Evolutionary conservation across 345 rosid genomes (phyloP), one percentile per base, ranked within the genome.

Genomic region (Murraya paniculata): DNA sequence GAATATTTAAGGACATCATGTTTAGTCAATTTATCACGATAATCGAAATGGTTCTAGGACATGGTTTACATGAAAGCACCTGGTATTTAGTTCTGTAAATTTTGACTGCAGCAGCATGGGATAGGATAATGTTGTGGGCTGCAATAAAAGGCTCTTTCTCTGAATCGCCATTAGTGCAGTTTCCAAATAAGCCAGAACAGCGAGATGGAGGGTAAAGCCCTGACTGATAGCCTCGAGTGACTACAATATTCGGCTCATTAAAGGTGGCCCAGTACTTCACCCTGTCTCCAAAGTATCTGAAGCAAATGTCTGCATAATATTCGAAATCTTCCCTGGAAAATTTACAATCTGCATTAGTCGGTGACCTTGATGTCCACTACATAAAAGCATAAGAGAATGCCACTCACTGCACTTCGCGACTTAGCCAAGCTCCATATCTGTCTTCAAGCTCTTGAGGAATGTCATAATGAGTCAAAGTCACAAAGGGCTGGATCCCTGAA

Each of bases 401-500:
- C 35, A 72, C 90, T 83, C 67, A 91, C 97, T 81, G 89, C 78
- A 88, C 78, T 73, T 85, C 72, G 10, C 89, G 85, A 82, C 90
- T 93, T 75, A 93, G 88, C 98, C 98, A 93, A 53, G 86, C 87
- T 75, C 91, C 85, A 71, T 91, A 94, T 84, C 90, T 89, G 60
- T 85, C 81, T 56, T 87, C 98, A 4, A 94, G 83, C 80, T 89
- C 92, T 82, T 91, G 93, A 76, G 98, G 98, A 62, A 86, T 80
- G 80, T 91, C 98, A 4, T 79, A 89, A 85, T 94, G 97, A 55
- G 87, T 87, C 76, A 93, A 81, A 6, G 95, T 86, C 82, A 93
- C 94, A 81, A 94, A 94, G 24, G 98, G 97, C 56, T 75, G 82
- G 71, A 94, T 90, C 71, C 97, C 98, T 94, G 90, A n/a, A 83